A percentile compares a stretch with the other conserved stretches of the same genome.
phyloP scores from a whole-genome alignment of 768 basidiomycete genomes.

The Calocybe cyanea region DNA sequence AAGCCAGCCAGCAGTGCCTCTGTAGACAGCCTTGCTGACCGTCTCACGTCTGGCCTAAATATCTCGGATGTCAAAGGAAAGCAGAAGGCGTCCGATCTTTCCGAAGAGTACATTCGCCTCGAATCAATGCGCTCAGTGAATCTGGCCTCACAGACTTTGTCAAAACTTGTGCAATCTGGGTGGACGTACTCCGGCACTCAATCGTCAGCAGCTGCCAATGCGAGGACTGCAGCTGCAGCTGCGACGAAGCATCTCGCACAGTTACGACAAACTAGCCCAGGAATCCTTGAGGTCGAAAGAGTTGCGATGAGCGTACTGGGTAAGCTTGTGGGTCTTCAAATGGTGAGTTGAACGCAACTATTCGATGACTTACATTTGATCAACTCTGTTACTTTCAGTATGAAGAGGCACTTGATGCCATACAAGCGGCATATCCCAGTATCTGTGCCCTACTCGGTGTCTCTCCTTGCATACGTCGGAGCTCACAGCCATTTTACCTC shows the following conservation, averaged over 20 bases:
- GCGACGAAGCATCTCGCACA: slow-evolving; percentile 41
- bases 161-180: slow-evolving; percentile 48
- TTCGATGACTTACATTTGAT: not conserved
- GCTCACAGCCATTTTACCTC: slow-evolving; percentile 20
- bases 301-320: slow-evolving; percentile 66
- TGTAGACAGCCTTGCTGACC: slow-evolving; percentile 26
- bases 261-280: slow-evolving; percentile 42
- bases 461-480: slow-evolving; percentile 2
- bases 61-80: slow-evolving; percentile 29
- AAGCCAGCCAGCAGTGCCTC: slow-evolving; percentile 3
- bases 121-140: slow-evolving; percentile 65
- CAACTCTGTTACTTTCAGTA: slow-evolving; percentile 36
- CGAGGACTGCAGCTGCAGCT: slow-evolving; percentile 32
- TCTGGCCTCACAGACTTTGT: slow-evolving; percentile 53
- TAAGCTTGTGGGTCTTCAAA: slow-evolving; percentile 63
- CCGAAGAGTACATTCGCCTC: slow-evolving; percentile 34
- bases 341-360: slow-evolving; percentile 46
- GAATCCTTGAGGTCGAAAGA: slow-evolving; percentile 65
- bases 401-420: slow-evolving; percentile 41
- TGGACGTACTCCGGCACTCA: slow-evolving; percentile 36
- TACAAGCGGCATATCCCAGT: slow-evolving; percentile 43
- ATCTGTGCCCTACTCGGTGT: slow-evolving; percentile 32
- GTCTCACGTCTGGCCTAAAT: slow-evolving; percentile 22
- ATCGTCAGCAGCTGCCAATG: slow-evolving; percentile 24
- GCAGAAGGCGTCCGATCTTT: slow-evolving; percentile 18